A percentile compares a stretch with the other conserved stretches of the same genome.
Conservation (phyloP, 345 rosid species). For the Brassica incana region DNA sequence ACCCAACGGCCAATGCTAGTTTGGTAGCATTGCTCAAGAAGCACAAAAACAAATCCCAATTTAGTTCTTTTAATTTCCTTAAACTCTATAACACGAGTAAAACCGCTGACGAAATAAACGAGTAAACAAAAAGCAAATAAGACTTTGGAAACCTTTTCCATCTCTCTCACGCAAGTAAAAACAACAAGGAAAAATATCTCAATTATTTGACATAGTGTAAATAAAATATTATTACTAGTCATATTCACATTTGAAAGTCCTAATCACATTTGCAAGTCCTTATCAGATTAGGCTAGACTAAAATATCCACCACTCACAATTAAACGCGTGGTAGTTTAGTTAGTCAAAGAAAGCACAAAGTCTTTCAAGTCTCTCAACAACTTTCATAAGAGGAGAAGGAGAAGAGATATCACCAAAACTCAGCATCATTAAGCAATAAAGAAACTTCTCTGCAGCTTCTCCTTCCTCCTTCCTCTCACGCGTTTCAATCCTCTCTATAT, state of each 20-base stretch:
- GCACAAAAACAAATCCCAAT: neutral
- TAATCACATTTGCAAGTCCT: conserved; percentile 4
- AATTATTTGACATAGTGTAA: conserved; percentile 11
- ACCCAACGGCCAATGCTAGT: neutral
- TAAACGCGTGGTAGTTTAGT: conserved; percentile 18
- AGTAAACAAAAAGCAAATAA: conserved; percentile 10
- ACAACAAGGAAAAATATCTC: neutral
- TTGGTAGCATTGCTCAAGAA: conserved; percentile 1
- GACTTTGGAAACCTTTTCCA: conserved; percentile 9
- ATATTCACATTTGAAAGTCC: neutral
- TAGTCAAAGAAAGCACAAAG: conserved; percentile 21
- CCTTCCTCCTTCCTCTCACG: conserved; percentile 21
- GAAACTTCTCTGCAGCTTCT: conserved; percentile 31
- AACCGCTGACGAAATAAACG: neutral
- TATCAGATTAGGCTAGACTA: neutral
- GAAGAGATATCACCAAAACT: neutral
- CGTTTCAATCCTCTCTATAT: conserved; percentile 32
- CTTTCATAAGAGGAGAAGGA: neutral
- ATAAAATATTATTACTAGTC: neutral
- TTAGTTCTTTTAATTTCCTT: neutral
- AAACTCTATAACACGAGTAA: neutral
- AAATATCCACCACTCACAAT: neutral
- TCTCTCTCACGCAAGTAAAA: conserved; percentile 16
- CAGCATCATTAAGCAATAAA: neutral
- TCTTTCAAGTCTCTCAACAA: conserved; percentile 19